phyloP scores from a whole-genome alignment of 1,139 yeast species.

The Sugiyamaella sp. region DNA sequence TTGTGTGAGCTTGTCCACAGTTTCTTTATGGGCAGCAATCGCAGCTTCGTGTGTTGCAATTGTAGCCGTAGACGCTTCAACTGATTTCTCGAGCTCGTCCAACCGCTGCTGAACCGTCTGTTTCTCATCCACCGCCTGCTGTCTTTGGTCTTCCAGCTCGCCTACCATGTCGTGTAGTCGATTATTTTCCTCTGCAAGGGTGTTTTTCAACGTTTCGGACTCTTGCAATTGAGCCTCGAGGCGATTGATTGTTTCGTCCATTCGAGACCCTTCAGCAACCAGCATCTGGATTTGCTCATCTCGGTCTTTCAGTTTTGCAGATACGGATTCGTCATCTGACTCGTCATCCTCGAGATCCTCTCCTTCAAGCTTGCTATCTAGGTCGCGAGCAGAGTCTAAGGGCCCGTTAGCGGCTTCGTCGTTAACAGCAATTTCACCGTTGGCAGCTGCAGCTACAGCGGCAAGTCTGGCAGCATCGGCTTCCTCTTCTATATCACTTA shows the following conservation, averaged over 20 bases:
- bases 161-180: constrained; percentile 38
- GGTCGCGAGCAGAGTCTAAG: no score
- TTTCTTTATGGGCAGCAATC: not conserved
- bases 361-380: no score
- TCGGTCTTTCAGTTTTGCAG: constrained; percentile 29
- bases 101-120: constrained; percentile 25
- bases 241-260: constrained; percentile 37
- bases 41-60: constrained; percentile 6
- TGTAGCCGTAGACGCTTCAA: not conserved
- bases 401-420: no score
- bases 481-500: constrained; percentile 29
- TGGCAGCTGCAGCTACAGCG: constrained; percentile 1
- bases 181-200: constrained; percentile 41
- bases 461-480: constrained; percentile 18
- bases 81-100: constrained; percentile 18
- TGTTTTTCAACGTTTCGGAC: constrained; percentile 36
- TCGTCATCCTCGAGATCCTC: not conserved
- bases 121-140: constrained; percentile 23
- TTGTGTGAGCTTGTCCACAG: not conserved
- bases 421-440: not conserved
- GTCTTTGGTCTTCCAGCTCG: constrained; percentile 33
- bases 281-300: constrained; percentile 40
- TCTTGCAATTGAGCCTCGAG: constrained; percentile 39
- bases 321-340: constrained; percentile 2
- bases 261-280: constrained; percentile 37